Conservation (phyloP, 148 eudicot genomes). For the Bassia scoparia region DNA sequence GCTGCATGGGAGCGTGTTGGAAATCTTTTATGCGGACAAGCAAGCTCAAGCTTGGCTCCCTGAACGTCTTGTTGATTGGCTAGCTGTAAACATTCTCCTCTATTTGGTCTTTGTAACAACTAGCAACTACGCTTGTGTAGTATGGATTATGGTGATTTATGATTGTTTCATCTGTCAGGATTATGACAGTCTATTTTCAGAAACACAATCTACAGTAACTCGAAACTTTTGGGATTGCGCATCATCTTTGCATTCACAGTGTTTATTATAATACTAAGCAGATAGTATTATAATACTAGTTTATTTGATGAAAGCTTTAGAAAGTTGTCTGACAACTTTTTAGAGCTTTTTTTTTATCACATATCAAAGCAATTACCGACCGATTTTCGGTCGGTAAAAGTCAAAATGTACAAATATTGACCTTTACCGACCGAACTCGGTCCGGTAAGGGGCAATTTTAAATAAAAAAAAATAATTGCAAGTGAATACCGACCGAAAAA, state of each 20-base stretch:
- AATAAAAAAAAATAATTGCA: too few relatives aligned
- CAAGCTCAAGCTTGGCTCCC: conserved; percentile 82
- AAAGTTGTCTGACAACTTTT: too few relatives aligned
- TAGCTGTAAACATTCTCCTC: conserved; percentile 60
- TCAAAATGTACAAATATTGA: too few relatives aligned
- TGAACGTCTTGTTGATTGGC: conserved; percentile 91
- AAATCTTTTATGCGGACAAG: conserved; percentile 83
- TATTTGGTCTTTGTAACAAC: background rate
- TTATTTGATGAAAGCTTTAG: too few relatives aligned
- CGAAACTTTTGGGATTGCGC: conserved; percentile 68
- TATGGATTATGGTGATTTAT: background rate
- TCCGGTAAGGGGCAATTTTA: too few relatives aligned
- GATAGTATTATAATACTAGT: too few relatives aligned
- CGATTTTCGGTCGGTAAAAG: too few relatives aligned
- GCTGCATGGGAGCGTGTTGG: conserved; percentile 97
- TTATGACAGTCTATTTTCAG: conserved; percentile 58
- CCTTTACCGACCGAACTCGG: too few relatives aligned
- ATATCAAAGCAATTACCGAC: too few relatives aligned
- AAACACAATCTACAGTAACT: conserved; percentile 52
- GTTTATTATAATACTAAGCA: too few relatives aligned
- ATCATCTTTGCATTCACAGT: conserved; percentile 58
- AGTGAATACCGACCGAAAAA: too few relatives aligned
- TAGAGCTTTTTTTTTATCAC: too few relatives aligned
- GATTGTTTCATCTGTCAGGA: conserved; percentile 42
- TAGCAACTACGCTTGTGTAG: background rate